These are phyloP conservation scores for Hyaloscypha hepaticicola DNA, from an alignment of 495 filamentous ascomycete genomes.

Conservation along the genomic window DNA sequence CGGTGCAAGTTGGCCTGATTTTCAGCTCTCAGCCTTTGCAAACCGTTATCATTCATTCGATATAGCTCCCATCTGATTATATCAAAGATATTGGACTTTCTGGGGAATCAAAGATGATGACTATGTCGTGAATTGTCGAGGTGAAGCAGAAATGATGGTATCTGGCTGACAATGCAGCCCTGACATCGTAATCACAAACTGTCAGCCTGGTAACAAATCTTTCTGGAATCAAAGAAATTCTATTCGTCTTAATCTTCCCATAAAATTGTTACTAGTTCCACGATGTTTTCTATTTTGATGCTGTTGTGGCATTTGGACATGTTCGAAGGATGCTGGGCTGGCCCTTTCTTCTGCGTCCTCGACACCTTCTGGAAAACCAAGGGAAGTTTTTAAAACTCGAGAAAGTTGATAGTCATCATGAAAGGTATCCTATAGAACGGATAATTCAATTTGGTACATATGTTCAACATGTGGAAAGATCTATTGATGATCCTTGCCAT, in stretches of 20 bases:
- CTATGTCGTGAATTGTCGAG: background rate
- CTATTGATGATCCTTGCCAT: background rate
- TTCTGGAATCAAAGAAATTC: background rate
- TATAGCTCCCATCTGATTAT: background rate
- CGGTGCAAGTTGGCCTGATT: background rate
- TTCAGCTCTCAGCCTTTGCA: background rate
- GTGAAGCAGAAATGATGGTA: background rate
- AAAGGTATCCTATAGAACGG: background rate
- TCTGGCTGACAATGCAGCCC: background rate
- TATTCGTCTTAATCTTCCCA: background rate
- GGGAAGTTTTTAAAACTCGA: background rate
- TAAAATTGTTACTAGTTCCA: background rate
- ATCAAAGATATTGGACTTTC: background rate
- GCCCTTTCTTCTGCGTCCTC: background rate
- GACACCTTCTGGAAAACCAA: background rate
- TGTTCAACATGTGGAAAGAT: background rate
- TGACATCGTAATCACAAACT: background rate
- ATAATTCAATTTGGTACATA: background rate
- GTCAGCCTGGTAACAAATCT: background rate
- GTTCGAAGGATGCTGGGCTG: background rate
- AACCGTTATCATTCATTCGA: background rate
- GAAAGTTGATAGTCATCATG: background rate
- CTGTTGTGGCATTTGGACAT: background rate
- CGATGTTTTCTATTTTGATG: background rate
- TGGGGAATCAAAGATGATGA: background rate